Percentiles rank a stretch among this genome's conserved stretches.
phyloP scores from a whole-genome alignment of 192 early-diverging fungal genomes.

The Linnemannia schmuckeri region DNA sequence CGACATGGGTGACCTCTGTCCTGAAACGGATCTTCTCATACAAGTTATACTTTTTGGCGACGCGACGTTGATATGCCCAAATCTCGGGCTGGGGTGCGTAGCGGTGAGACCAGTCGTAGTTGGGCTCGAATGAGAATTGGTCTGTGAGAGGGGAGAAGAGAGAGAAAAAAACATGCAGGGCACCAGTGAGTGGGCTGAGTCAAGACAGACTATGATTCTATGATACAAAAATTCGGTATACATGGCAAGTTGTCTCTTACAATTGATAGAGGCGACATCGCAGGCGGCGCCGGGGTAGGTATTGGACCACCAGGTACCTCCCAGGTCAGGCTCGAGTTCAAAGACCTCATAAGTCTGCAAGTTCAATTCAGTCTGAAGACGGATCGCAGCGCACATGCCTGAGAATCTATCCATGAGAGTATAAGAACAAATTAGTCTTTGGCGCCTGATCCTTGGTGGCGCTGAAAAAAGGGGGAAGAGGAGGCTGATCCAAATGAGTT shows the following conservation, averaged over 20 bases:
- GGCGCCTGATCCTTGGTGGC: not conserved
- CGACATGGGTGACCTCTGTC: slow-evolving; percentile 53
- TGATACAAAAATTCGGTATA: slow-evolving; percentile 17
- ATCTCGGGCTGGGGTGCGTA: slow-evolving; percentile 62
- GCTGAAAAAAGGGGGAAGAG: not conserved
- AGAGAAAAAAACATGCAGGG: slow-evolving; percentile 16
- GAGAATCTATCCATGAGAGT: slow-evolving; percentile 45
- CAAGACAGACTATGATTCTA: not conserved
- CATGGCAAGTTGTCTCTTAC: slow-evolving; percentile 32
- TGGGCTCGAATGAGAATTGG: slow-evolving; percentile 51
- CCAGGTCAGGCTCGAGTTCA: slow-evolving; percentile 62
- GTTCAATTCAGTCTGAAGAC: slow-evolving; percentile 60
- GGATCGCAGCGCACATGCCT: slow-evolving; percentile 66
- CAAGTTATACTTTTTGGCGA: slow-evolving; percentile 57
- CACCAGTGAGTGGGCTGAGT: slow-evolving; percentile 43
- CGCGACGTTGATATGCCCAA: slow-evolving; percentile 51
- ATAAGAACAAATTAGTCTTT: not conserved
- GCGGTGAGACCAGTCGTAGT: slow-evolving; percentile 60
- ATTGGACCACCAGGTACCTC: slow-evolving; percentile 68
- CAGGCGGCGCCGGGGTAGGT: slow-evolving; percentile 66
- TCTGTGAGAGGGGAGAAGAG: slow-evolving; percentile 6
- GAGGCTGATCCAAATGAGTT: not conserved
- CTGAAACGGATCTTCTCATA: slow-evolving; percentile 59
- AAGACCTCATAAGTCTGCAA: slow-evolving; percentile 57
- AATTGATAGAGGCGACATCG: slow-evolving; percentile 64